A percentile compares a stretch with the other conserved stretches of the same genome.
These are phyloP conservation scores for Cronartium quercuum DNA, from an alignment of 1,284 basidiomycete species.

Conservation along the genomic window DNA sequence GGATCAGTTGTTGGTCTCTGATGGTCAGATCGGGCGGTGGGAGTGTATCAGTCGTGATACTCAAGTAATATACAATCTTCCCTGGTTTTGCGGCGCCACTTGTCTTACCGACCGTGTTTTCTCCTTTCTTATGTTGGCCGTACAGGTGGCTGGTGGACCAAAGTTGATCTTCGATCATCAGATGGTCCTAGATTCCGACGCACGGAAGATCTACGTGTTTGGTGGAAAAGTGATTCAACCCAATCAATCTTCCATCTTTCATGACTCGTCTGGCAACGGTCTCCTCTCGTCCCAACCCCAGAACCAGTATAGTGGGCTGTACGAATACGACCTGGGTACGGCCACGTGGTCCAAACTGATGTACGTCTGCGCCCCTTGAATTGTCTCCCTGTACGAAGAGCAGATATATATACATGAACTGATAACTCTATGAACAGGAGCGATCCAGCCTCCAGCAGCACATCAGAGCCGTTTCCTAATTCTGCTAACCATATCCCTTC, in stretches of 20 bases:
- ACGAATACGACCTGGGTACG: slow-evolving; percentile 32
- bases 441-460: background rate
- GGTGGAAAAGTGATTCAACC: slow-evolving; percentile 68
- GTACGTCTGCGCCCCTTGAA: background rate
- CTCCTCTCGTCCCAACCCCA: slow-evolving; percentile 51
- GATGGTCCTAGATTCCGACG: slow-evolving; percentile 67
- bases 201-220: slow-evolving; percentile 67
- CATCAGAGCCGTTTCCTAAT: too few relatives aligned
- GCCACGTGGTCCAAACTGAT: slow-evolving; percentile 42
- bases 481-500: slow-evolving; percentile 8
- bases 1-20: background rate
- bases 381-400: background rate
- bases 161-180: slow-evolving; percentile 72
- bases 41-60: slow-evolving; percentile 29
- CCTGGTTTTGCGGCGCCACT: too few relatives aligned
- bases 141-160: slow-evolving; percentile 59
- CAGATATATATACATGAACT: too few relatives aligned
- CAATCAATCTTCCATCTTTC: slow-evolving; percentile 58
- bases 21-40: slow-evolving; percentile 21
- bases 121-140: background rate
- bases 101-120: slow-evolving; percentile 61
- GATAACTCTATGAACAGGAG: background rate
- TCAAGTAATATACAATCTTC: too few relatives aligned
- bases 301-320: slow-evolving; percentile 11
- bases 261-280: slow-evolving; percentile 62